Base-by-base conservation (phyloP, 768 basidiomycete species). In the Serendipita sp. region DNA sequence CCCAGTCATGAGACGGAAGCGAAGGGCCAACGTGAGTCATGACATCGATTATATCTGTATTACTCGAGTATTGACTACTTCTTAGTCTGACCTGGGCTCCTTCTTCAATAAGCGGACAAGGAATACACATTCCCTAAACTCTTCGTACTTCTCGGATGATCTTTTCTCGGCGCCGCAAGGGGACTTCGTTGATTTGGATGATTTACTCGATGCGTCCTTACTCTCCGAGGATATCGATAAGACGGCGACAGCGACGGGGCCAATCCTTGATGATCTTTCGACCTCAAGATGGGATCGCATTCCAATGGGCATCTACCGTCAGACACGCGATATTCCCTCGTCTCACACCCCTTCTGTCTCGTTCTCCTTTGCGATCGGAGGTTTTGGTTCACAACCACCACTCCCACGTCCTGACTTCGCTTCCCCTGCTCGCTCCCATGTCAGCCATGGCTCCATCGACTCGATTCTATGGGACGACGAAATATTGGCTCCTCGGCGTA, bases 141-240 rank as follows among this genome's bases (percentile, higher is more conserved):
- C 56, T 10, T 60, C 56, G 10, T 60, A 60, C 18, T 60, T 60
- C 36, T 60, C 56, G 10, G 56, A 60, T 30, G 56, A 60, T 60
- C 56, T 60, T 8, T 34, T 60, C 34, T 28, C 56, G 30, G 56
- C 48, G n/a, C 48, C 48, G 16, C 56, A 60, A 60, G 56, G 56
- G 16, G 28, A 60, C 8, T n/a, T 60, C 10, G 56, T 86, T 48
- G 79, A 81, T 66, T 78, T 91, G 23, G 82, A 88, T 69, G 89
- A 91, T 68, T 88, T 91, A 16, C 77, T 91, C 41, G 86, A 91
- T 65, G 78, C 84, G 0, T 84, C 88, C 0, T 82, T 86, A 73
- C 75, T 89, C 18, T 84, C 83, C 18, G 65, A 56, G 8, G 51
- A 56, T 52, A 46, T 58, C 41, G 65, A 65, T 18, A 56, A 65